These are phyloP conservation scores for Suillus variegatus DNA, from an alignment of 768 basidiomycete species.

Conservation along the genomic window DNA sequence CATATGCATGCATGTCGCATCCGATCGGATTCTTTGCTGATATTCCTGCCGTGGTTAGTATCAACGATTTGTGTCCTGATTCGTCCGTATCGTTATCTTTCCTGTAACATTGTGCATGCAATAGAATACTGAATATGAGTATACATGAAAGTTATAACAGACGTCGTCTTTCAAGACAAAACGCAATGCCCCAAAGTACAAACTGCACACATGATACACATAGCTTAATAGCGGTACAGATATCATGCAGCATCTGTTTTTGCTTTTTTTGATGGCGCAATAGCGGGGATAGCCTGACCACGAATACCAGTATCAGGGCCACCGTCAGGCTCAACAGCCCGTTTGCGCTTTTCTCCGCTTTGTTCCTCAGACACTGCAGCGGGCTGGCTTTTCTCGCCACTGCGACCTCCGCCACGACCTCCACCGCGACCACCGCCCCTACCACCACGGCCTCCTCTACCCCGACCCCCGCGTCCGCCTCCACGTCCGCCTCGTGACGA, in stretches of 20 bases:
- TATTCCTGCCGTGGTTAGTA: neutral
- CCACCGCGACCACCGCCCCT: slow-evolving; percentile 38
- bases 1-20: too few species aligned
- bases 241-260: slow-evolving; percentile 38
- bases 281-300: slow-evolving; percentile 57
- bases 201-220: neutral
- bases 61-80: neutral
- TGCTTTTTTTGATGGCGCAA: slow-evolving; percentile 41
- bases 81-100: neutral
- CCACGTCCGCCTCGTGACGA: slow-evolving; percentile 47
- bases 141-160: neutral
- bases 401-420: slow-evolving; percentile 20
- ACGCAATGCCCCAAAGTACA: slow-evolving; percentile 16
- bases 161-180: neutral
- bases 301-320: slow-evolving; percentile 68
- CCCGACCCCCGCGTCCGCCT: slow-evolving; percentile 39
- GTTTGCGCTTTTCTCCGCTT: slow-evolving; percentile 74
- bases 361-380: slow-evolving; percentile 41
- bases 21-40: neutral
- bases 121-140: neutral
- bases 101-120: neutral
- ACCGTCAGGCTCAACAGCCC: slow-evolving; percentile 76
- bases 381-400: slow-evolving; percentile 21
- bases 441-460: slow-evolving; percentile 26
- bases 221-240: neutral